phyloP scores from a whole-genome alignment of 1,284 basidiomycete species.

The Lentinula novae-zelandiae region DNA sequence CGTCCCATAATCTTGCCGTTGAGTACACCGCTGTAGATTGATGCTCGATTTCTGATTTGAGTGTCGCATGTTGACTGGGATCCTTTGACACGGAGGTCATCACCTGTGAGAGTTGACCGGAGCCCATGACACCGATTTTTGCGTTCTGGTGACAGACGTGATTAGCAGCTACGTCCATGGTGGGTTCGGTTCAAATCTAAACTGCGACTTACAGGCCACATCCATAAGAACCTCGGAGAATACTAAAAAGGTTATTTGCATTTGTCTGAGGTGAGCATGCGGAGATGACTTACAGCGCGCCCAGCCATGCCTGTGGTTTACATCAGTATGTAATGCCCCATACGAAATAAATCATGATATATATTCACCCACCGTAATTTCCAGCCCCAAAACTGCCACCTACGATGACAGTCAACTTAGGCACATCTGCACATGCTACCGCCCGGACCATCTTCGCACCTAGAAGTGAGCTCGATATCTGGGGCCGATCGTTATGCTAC shows the following conservation, averaged over 20 bases:
- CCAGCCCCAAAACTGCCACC: slow-evolving; percentile 95
- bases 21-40: slow-evolving; percentile 88
- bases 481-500: not conserved
- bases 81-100: slow-evolving; percentile 90
- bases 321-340: not conserved
- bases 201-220: slow-evolving; percentile 82
- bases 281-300: slow-evolving; percentile 59
- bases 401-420: slow-evolving; percentile 92
- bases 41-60: slow-evolving; percentile 81
- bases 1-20: slow-evolving; percentile 90
- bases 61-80: slow-evolving; percentile 65
- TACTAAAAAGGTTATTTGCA: slow-evolving; percentile 47
- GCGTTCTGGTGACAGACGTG: slow-evolving; percentile 58
- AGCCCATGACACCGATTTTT: slow-evolving; percentile 96
- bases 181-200: slow-evolving; percentile 13
- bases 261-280: slow-evolving; percentile 5
- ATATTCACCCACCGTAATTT: slow-evolving; percentile 71
- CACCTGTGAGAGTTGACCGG: slow-evolving; percentile 87
- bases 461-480: slow-evolving; percentile 11
- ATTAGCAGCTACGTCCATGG: not conserved
- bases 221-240: slow-evolving; percentile 92
- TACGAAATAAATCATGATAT: not conserved
- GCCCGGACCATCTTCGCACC: slow-evolving; percentile 95
- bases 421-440: slow-evolving; percentile 91
- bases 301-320: slow-evolving; percentile 73